Conservation (phyloP, 345 rosid genomes). For the Limnanthes douglasii region DNA sequence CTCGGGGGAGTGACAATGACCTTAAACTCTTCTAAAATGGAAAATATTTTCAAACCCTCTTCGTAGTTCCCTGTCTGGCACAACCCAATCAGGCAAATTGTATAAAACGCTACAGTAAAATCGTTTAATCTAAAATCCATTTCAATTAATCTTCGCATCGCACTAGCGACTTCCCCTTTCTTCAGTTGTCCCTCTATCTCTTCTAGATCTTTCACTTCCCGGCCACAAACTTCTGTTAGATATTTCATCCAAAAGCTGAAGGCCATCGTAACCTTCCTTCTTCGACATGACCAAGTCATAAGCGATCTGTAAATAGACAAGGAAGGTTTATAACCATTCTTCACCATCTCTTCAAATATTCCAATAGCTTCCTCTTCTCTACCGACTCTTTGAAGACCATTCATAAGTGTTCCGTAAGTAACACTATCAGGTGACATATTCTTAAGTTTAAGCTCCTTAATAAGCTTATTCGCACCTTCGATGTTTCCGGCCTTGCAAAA, state of each 20-base stretch:
- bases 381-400: conserved; percentile 36
- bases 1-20: conserved; percentile 52
- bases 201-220: conserved; percentile 22
- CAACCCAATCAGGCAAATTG: conserved; percentile 59
- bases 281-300: conserved; percentile 77
- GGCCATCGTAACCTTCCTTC: conserved; percentile 33
- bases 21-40: conserved; percentile 33
- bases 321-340: conserved; percentile 34
- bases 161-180: conserved; percentile 49
- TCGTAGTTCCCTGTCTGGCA: conserved; percentile 46
- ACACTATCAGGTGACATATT: conserved; percentile 56
- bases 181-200: conserved; percentile 33
- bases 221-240: conserved; percentile 24
- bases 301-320: conserved; percentile 33
- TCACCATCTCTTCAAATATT: conserved; percentile 26
- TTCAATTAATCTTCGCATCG: conserved; percentile 35
- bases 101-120: conserved; percentile 44
- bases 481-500: conserved; percentile 46
- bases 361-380: conserved; percentile 65
- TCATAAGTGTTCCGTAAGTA: conserved; percentile 76
- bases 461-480: conserved; percentile 48
- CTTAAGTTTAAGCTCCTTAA: conserved; percentile 43
- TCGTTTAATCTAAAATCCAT: conserved; percentile 34
- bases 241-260: conserved; percentile 70
- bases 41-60: conserved; percentile 52